phyloP scores from a whole-genome alignment of 2,329 filamentous ascomycete genomes.

The Fusarium citri region DNA sequence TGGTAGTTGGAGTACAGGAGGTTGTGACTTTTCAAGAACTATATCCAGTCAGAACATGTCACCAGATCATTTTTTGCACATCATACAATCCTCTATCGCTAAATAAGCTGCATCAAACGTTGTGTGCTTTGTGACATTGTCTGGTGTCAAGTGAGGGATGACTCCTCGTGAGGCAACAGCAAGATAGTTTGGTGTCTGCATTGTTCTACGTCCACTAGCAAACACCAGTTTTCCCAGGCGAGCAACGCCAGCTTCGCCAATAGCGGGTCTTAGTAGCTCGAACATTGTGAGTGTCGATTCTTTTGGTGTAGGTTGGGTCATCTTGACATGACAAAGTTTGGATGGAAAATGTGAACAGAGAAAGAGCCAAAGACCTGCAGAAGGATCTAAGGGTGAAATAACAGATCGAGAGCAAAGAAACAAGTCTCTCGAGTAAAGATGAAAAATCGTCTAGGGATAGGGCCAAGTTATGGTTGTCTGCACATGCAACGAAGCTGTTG shows the following conservation, averaged over 20 bases:
- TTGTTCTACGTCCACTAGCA: conserved; percentile 67
- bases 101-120: conserved; percentile 78
- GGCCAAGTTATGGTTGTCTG: background rate
- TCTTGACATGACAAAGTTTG: conserved; percentile 43
- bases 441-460: background rate
- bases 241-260: conserved; percentile 59
- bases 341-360: background rate
- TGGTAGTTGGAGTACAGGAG: conserved; percentile 61
- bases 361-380: background rate
- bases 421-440: background rate
- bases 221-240: conserved; percentile 76
- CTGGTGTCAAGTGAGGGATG: conserved; percentile 89
- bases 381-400: background rate
- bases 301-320: conserved; percentile 43
- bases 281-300: conserved; percentile 53
- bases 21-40: conserved; percentile 68
- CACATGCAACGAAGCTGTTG: conserved; percentile 6
- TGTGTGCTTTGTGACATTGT: conserved; percentile 76
- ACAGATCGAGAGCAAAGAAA: background rate
- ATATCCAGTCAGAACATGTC: conserved; percentile 9
- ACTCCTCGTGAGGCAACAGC: conserved; percentile 84
- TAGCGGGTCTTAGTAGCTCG: conserved; percentile 58
- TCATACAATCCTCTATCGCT: conserved; percentile 91
- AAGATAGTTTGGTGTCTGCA: conserved; percentile 87
- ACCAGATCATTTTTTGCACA: background rate